phyloP scores from a whole-genome alignment of 2,329 filamentous ascomycete genomes.

The Apiospora saccharicola region DNA sequence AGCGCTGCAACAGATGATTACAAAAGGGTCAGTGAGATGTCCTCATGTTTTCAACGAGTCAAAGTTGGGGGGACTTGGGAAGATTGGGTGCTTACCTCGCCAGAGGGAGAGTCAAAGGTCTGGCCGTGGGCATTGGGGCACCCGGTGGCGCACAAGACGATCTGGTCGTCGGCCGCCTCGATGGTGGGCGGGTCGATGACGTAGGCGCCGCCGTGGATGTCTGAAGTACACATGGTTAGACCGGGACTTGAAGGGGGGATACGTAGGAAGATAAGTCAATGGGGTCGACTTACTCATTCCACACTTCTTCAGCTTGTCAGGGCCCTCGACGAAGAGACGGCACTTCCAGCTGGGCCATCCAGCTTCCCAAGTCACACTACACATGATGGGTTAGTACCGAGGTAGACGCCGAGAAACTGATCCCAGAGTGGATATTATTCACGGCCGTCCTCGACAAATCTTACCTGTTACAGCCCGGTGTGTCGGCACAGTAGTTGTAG shows the following conservation, averaged over 20 bases:
- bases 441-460: accelerated
- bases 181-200: background rate
- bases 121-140: slow-evolving; percentile 6
- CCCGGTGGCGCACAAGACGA: slow-evolving; percentile 6
- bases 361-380: background rate
- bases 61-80: background rate
- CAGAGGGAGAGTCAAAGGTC: slow-evolving; percentile 33
- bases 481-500: slow-evolving; percentile 14
- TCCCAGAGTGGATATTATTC: too few species aligned
- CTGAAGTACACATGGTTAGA: background rate
- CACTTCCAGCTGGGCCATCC: background rate
- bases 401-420: background rate
- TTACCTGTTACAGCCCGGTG: background rate
- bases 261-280: too few species aligned
- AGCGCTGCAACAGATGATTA: background rate
- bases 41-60: too few species aligned
- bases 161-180: background rate
- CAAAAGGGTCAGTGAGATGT: background rate
- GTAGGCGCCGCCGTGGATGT: background rate
- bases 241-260: too few species aligned
- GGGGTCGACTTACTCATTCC: background rate
- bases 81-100: slow-evolving; percentile 50
- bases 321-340: background rate
- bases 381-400: background rate
- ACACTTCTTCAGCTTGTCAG: background rate